phyloP scores from a whole-genome alignment of 176 grass and related monocot species.

The Lolium perenne region DNA sequence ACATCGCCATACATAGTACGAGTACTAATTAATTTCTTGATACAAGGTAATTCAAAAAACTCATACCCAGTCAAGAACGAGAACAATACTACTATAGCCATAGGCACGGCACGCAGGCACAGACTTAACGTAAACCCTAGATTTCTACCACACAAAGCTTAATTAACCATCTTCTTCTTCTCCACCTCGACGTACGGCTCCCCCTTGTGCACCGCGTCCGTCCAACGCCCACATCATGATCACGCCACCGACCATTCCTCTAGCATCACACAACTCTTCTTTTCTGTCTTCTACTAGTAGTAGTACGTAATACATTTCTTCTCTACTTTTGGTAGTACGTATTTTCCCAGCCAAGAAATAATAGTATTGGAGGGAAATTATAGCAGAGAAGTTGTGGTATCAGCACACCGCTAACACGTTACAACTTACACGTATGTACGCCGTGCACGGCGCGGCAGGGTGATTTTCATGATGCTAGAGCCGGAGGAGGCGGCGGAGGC shows the following conservation, averaged over 20 bases:
- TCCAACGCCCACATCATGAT: conserved; percentile 49
- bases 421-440: background rate
- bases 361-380: conserved; percentile 56
- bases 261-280: conserved; percentile 55
- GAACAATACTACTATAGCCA: background rate
- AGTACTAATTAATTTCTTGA: conserved; percentile 44
- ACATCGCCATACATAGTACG: background rate
- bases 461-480: conserved; percentile 34
- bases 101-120: conserved; percentile 30
- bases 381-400: background rate
- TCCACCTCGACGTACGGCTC: background rate
- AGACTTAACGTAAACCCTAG: conserved; percentile 53
- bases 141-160: conserved; percentile 42
- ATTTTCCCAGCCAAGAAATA: conserved; percentile 57
- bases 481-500: conserved; percentile 50
- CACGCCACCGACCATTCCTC: conserved; percentile 62
- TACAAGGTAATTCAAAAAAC: conserved; percentile 70
- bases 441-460: background rate
- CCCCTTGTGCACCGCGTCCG: conserved; percentile 40
- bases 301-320: conserved; percentile 19
- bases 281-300: background rate
- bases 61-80: conserved; percentile 58
- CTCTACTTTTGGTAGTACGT: conserved; percentile 17
- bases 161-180: conserved; percentile 44
- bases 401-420: background rate